Percentiles rank a stretch among this genome's conserved stretches.
Conservation (phyloP, 108 stramenopile genomes). For the Discostella pseudostelligera region DNA sequence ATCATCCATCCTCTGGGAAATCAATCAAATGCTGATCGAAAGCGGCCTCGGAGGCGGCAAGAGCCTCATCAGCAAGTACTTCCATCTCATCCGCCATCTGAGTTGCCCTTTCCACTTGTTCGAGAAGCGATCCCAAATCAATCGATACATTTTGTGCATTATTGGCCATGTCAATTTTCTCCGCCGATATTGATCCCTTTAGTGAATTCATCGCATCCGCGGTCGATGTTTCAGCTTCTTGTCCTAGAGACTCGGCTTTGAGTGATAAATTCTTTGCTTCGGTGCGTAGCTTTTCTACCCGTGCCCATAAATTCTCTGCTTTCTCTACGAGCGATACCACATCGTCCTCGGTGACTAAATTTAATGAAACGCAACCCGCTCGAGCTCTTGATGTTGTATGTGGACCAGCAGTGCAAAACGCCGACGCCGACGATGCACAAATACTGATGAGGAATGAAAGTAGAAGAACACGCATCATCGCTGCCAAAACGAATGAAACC, state of each 20-base stretch:
- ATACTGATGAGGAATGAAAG: too few species aligned
- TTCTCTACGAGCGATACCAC: conserved; percentile 54
- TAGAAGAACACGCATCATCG: too few species aligned
- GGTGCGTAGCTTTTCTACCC: conserved; percentile 54
- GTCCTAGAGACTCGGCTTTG: conserved; percentile 40
- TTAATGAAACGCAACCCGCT: background rate
- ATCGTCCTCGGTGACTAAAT: conserved; percentile 57
- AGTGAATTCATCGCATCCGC: conserved; percentile 13
- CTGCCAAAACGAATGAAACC: too few species aligned
- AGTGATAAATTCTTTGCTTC: conserved; percentile 55
- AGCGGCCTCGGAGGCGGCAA: conserved; percentile 41
- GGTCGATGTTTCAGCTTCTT: conserved; percentile 51
- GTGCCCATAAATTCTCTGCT: conserved; percentile 55
- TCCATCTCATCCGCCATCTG: conserved; percentile 57
- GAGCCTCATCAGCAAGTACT: conserved; percentile 51
- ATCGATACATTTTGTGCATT: conserved; percentile 40
- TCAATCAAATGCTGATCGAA: conserved; percentile 62
- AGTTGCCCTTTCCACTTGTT: conserved; percentile 37
- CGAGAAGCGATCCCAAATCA: conserved; percentile 46
- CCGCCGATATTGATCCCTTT: conserved; percentile 29
- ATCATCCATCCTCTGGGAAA: conserved; percentile 44
- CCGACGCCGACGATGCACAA: background rate
- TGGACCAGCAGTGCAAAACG: background rate
- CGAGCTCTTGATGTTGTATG: background rate
- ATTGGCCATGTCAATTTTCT: conserved; percentile 23